Percentiles rank a stretch among this genome's conserved stretches.
Conservation (phyloP, 2,329 filamentous ascomycete species). For the Cercospora berteroae region DNA sequence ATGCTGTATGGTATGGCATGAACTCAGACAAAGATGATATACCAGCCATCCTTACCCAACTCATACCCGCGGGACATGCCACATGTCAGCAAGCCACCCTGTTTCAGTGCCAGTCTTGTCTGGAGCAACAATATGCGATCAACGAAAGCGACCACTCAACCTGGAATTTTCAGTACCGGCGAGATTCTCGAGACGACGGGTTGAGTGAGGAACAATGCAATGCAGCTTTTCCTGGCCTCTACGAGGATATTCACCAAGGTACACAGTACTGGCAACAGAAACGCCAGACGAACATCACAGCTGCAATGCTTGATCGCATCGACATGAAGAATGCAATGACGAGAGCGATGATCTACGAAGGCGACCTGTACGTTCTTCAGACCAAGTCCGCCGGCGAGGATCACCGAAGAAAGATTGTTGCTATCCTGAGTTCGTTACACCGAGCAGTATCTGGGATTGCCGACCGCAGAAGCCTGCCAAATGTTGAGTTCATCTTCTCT, state of each 20-base stretch:
- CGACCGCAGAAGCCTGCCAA: constrained; percentile 40
- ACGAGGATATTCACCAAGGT: constrained; percentile 34
- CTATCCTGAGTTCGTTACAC: constrained; percentile 46
- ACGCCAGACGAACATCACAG: constrained; percentile 18
- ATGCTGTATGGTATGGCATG: constrained; percentile 24
- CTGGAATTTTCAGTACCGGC: constrained; percentile 20
- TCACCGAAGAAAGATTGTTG: constrained; percentile 30
- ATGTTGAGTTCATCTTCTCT: constrained; percentile 52
- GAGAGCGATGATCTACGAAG: constrained; percentile 38
- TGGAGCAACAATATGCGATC: constrained; percentile 15
- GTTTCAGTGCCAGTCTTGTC: constrained; percentile 24
- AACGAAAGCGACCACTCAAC: constrained; percentile 16
- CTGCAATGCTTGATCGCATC: constrained; percentile 17
- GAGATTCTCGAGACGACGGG: constrained; percentile 22
- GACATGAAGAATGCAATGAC: constrained; percentile 28
- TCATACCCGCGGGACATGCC: constrained; percentile 28
- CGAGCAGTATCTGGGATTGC: constrained; percentile 47
- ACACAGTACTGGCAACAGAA: constrained; percentile 26
- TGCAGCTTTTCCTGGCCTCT: constrained; percentile 35
- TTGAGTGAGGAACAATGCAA: constrained; percentile 30
- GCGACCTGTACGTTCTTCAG: constrained; percentile 37
- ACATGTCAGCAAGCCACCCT: constrained; percentile 22
- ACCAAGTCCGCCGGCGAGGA: constrained; percentile 28
- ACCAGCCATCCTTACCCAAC: constrained; percentile 22
- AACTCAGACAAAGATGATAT: constrained; percentile 27